Evolutionary conservation across 495 filamentous ascomycete species (phyloP), one percentile per base, ranked within the genome.

Genomic region (Entonaema liquescens): DNA sequence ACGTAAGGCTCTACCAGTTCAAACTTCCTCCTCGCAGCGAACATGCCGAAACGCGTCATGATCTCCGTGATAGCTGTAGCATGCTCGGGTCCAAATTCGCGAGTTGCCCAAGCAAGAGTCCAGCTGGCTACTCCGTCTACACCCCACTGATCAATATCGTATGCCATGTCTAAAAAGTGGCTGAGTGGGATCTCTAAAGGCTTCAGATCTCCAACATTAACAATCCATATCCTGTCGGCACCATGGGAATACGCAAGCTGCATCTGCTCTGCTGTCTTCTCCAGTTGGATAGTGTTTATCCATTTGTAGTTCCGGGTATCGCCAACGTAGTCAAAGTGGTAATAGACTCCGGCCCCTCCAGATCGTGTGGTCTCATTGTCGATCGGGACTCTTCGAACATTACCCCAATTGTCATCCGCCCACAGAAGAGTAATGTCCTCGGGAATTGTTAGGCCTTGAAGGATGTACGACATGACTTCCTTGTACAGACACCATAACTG

Each of bases 321-420:
- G 15, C 89, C 89, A 28, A 90, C 89, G 70, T 89, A 93, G 73
- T 93, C 90, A 65, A 92, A 89, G 74, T 92, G 90, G 69, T 92
- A 93, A 74, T 93, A 93, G 9, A 92, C 86, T n/a, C 91, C 90
- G 19, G 91, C 89, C 11, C 91, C 89, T 25, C 88, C 90, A 11
- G 80, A 62, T 44, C 90, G 80, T n/a, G 74, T 70, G 0, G 83
- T 88, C 79, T 93, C 91, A 68, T 88, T 84, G 0, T 67, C 80
- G 25, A 89, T 73, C 6, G 91, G 91, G 47, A 93, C 84, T 54
- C 90, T 81, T 15, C 88, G 85, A 31, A 91, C 78, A 75, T 91
- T 90, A 8, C 90, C 89, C 84, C 85, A 92, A 77, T 93, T 93
- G 74, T 94, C 91, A 76, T 94, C 91, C 0, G 90, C 84, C 85